These are phyloP conservation scores for Hymenoscyphus albidus DNA, from an alignment of 2,329 filamentous ascomycete species.

Conservation along the genomic window DNA sequence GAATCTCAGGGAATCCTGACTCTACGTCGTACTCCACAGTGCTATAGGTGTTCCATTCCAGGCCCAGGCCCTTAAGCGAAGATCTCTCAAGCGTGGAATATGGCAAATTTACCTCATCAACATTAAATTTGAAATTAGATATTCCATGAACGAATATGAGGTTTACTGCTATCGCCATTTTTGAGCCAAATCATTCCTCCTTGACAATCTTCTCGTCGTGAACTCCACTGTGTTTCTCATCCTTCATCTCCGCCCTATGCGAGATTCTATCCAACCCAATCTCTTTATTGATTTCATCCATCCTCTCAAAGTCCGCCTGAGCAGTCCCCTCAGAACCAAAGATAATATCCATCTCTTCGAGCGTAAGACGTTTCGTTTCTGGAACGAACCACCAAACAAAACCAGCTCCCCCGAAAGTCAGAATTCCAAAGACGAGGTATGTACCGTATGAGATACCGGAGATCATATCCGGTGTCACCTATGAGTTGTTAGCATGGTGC, in stretches of 20 bases:
- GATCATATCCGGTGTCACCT: constrained; percentile 67
- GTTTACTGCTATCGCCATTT: neutral
- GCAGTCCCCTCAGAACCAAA: constrained; percentile 66
- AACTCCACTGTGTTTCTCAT: constrained; percentile 2
- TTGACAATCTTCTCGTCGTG: constrained; percentile 4
- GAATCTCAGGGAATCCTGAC: too few species aligned
- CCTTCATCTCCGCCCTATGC: constrained; percentile 6
- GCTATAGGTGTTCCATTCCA: too few species aligned
- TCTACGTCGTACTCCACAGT: too few species aligned
- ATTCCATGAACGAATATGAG: too few species aligned
- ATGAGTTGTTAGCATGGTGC: constrained; percentile 27
- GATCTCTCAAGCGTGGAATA: too few species aligned
- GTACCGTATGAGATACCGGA: constrained; percentile 63
- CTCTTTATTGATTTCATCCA: constrained; percentile 68
- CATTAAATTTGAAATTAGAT: too few species aligned
- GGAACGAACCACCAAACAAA: constrained; percentile 50
- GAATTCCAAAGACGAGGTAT: constrained; percentile 64
- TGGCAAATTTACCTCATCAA: too few species aligned
- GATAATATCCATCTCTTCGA: constrained; percentile 60
- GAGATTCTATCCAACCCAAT: constrained; percentile 52
- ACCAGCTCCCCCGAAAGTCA: constrained; percentile 58
- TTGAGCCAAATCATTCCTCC: constrained; percentile 4
- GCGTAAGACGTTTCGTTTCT: constrained; percentile 49
- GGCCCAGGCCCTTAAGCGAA: too few species aligned
- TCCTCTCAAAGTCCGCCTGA: constrained; percentile 63